Evolutionary conservation across 129 eudicot genomes (phyloP), one percentile per base, ranked within the genome.

Genomic region (Glebionis coronaria): DNA sequence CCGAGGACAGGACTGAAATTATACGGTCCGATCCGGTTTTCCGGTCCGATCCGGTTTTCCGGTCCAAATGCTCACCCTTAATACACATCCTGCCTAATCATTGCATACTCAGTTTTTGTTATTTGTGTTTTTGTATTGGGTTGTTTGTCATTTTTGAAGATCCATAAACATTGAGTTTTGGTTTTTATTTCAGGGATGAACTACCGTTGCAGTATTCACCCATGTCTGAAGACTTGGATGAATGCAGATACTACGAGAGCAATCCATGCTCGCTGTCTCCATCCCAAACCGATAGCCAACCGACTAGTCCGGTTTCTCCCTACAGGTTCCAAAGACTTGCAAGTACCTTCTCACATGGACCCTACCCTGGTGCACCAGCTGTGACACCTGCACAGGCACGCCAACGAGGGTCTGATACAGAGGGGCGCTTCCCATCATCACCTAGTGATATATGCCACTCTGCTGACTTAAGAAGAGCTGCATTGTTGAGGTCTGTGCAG

Each of bases 381-480:
- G 25, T 54, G 47, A n/a, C 90, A 23, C 58, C 83, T 9, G 62
- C 90, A 73, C 91, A 73, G 65, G 75, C 91, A 42, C 94, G 94
- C 7, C 96, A 88, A 69, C 84, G 95, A 12, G 87, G 84, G 62
- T 78, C 90, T 2, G 98, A 92, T 38, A 64, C 85, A 14, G 95
- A 92, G 79, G 91, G 96, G 12, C 83, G 96, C 27, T 93, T 93
- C 68, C 98, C 97, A 14, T 88, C 98, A 15, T 88, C 97, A 9
- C 98, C 97, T 9, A 93, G 97, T 63, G 98, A 88, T 67, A 88
- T 88, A 71, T 93, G 98, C 78, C 98, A 93, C 86, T 84, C 98
- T 0, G 97, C 97, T 6, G 98, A 93, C 80, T 72, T 93, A 56
- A 78, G 96, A 70, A 86, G 85, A 74, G 95, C 95, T 58, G 92